These are phyloP conservation scores for Penicillium odoratum DNA, from an alignment of 495 filamentous ascomycete genomes.

Conservation along the genomic window DNA sequence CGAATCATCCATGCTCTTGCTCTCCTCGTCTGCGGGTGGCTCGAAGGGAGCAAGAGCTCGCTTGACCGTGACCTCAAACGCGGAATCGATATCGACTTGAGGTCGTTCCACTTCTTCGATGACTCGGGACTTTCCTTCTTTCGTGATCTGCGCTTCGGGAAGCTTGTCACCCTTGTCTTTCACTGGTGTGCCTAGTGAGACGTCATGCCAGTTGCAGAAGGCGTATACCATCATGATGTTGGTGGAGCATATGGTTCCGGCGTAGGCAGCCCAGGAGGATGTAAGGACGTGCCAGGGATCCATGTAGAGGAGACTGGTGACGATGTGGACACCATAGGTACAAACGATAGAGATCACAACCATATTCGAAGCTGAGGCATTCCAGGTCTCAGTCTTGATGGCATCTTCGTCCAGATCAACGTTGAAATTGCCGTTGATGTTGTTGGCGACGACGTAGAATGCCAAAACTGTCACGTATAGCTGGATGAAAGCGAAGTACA, in stretches of 20 bases:
- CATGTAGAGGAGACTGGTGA: conserved; percentile 93
- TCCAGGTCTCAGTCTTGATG: conserved; percentile 1
- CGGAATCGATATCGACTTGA: conserved; percentile 89
- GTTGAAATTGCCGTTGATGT: conserved; percentile 52
- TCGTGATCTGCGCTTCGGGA: conserved; percentile 78
- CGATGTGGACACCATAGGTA: conserved; percentile 91
- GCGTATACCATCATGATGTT: conserved; percentile 97
- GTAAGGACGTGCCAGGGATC: conserved; percentile 99
- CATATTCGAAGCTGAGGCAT: conserved; percentile 46
- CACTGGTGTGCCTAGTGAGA: conserved; percentile 97
- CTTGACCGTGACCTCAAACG: conserved; percentile 88
- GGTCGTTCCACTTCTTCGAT: conserved; percentile 88
- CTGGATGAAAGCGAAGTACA: conserved; percentile 70
- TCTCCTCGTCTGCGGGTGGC: conserved; percentile 53
- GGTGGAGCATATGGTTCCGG: conserved; percentile 62
- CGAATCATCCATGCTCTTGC: conserved; percentile 70
- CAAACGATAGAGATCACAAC: conserved; percentile 86
- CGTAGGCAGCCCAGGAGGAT: conserved; percentile 71
- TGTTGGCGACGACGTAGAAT: conserved; percentile 73
- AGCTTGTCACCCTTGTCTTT: conserved; percentile 90
- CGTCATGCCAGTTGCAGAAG: conserved; percentile 99
- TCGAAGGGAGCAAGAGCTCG: conserved; percentile 69
- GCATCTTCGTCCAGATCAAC: conserved; percentile 18
- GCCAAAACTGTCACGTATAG: conserved; percentile 80
- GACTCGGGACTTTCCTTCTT: conserved; percentile 77